Evolutionary conservation across 805 yeast species (phyloP), one percentile per base, ranked within the genome.

Genomic region (Candida piceae): DNA sequence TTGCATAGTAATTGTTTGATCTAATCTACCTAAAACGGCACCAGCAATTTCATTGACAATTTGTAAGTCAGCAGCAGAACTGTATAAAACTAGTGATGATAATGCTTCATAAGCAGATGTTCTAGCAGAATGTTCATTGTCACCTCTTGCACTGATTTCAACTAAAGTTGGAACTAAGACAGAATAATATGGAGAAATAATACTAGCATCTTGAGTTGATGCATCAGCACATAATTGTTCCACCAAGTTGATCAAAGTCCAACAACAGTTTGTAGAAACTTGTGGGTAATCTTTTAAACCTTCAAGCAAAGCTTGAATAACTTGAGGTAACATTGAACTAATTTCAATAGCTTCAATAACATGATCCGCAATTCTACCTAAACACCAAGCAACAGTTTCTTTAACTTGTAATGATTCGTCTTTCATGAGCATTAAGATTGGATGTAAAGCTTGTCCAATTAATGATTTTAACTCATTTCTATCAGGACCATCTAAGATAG

Each of bases 321-420:
- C 78, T 31, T 67, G 69, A 19, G 90, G 87, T 45, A 93, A 69
- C 56, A 80, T 81, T 4, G 64, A 60, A 30, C 75, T 70, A 19
- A 75, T 58, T 49, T 83, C 84, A 45, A 90, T 78, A 4, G 94
- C 86, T 35, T 76, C 84, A 44, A 84, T 74, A 29, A 81, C 86
- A 35, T 82, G 66, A 55, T 93, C 97, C 9, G 97, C 94, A 50
- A 93, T 86, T 62, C 96, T 78, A 40, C 98, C 98, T 42, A 93
- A 69, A 66, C 97, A 90, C 98, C 98, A 93, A 4, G 97, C 94
- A 23, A 88, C 96, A 1, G 98, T 89, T 57, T 93, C 98, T 58
- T 86, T 84, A 19, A 93, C 98, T 55, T 87, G 95, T 47, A 87
- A 67, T 24, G 73, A 66, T 20, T 76, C 74, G 62, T 93, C 97